Conservation (phyloP, 257 asterid species). For the Vinca minor region DNA sequence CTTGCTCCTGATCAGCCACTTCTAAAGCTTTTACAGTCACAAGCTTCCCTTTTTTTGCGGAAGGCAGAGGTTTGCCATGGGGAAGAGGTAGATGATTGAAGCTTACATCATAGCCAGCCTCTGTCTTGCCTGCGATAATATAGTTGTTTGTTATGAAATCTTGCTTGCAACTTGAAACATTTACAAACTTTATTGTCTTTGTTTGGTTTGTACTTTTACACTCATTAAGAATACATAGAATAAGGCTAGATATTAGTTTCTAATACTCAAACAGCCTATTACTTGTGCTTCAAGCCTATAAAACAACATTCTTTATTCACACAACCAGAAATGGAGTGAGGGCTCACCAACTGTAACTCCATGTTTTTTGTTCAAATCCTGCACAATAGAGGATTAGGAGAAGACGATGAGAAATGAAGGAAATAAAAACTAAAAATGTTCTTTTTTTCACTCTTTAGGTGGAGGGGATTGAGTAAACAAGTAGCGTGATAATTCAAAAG, state of each 20-base stretch:
- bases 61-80: slow-evolving; percentile 32
- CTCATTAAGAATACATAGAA: background rate
- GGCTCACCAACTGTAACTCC: slow-evolving; percentile 43
- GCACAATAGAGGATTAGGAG: slow-evolving; percentile 19
- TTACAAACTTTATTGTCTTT: no score
- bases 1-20: slow-evolving; percentile 32
- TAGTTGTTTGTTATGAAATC: background rate
- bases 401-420: background rate
- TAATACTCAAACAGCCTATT: background rate
- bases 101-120: slow-evolving; percentile 29
- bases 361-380: slow-evolving; percentile 66
- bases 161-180: background rate
- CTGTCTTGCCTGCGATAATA: slow-evolving; percentile 37
- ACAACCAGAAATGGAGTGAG: slow-evolving; percentile 13
- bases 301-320: slow-evolving; percentile 8
- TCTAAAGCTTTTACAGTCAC: slow-evolving; percentile 27
- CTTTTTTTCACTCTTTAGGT: background rate
- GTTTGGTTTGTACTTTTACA: no score
- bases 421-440: slow-evolving; percentile 1
- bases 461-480: background rate
- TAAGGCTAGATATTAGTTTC: background rate
- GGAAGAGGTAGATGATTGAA: slow-evolving; percentile 21
- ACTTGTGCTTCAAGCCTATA: slow-evolving; percentile 5
- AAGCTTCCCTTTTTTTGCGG: slow-evolving; percentile 33
- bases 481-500: slow-evolving; percentile 7